These are phyloP conservation scores for Parastagonospora avenae DNA, from an alignment of 2,329 filamentous ascomycete species.

Conservation along the genomic window DNA sequence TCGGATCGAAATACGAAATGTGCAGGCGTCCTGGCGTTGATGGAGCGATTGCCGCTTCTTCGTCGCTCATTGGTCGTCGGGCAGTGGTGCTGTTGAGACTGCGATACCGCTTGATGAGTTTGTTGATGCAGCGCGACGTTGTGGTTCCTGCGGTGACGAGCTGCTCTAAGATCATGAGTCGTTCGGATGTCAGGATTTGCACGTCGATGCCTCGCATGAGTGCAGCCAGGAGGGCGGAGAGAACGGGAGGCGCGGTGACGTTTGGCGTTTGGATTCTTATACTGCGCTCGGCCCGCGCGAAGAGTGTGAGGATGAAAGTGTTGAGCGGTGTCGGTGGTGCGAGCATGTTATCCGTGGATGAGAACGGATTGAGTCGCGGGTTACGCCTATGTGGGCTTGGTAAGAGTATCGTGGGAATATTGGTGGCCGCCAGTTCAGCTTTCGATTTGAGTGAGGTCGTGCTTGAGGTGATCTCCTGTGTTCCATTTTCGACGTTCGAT, in stretches of 20 bases:
- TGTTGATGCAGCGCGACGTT: conserved; percentile 67
- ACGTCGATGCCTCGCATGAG: conserved; percentile 71
- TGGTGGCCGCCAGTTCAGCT: conserved; percentile 2
- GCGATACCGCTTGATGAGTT: conserved; percentile 63
- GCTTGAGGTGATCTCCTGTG: neutral
- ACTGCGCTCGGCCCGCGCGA: conserved; percentile 61
- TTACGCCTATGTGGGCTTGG: conserved; percentile 76
- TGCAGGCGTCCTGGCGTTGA: conserved; percentile 55
- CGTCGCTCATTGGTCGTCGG: conserved; percentile 17
- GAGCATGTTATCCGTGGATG: conserved; percentile 48
- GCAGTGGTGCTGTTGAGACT: conserved; percentile 24
- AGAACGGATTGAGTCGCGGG: conserved; percentile 62
- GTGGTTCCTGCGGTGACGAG: conserved; percentile 79
- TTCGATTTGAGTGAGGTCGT: conserved; percentile 6
- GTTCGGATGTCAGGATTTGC: conserved; percentile 67
- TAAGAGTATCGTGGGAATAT: conserved; percentile 66
- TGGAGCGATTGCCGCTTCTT: conserved; percentile 35
- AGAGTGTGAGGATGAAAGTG: conserved; percentile 64
- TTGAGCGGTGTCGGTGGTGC: conserved; percentile 74
- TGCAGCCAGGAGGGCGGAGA: conserved; percentile 65
- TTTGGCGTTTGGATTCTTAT: conserved; percentile 81
- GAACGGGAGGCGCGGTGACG: conserved; percentile 69
- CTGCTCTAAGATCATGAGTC: conserved; percentile 80
- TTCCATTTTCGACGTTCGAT: neutral
- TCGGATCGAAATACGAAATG: conserved; percentile 63